Evolutionary conservation across 1,139 yeast species (phyloP).

Genomic region (Starmera stellimalicola): DNA sequence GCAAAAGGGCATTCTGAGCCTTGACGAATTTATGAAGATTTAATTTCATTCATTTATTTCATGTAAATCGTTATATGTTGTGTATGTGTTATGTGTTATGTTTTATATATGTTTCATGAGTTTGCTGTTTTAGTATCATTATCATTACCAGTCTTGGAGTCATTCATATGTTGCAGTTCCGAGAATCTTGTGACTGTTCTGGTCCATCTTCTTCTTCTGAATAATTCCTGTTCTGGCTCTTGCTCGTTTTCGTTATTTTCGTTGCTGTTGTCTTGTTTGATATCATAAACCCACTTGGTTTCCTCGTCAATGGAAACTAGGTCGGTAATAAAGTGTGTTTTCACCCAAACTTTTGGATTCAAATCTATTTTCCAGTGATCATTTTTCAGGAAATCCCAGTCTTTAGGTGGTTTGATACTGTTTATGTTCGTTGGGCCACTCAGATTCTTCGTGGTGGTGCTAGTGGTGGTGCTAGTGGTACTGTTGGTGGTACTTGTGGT

Average conservation of each 20-base stretch:
- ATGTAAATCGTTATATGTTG: not conserved
- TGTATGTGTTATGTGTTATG: not conserved
- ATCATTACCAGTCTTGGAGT: not conserved
- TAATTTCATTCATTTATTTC: not conserved
- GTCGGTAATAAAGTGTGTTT: constrained; percentile 36
- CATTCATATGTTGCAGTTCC: not conserved
- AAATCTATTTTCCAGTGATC: constrained; percentile 53
- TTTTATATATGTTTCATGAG: not conserved
- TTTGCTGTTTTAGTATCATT: not conserved
- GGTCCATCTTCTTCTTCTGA: constrained; percentile 49
- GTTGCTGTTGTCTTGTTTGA: constrained; percentile 13
- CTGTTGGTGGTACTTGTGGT: too few relatives aligned
- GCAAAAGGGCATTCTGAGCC: constrained; percentile 28
- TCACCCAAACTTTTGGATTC: constrained; percentile 51
- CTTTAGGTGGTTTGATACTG: constrained; percentile 42
- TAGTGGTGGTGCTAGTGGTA: not conserved
- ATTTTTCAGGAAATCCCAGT: constrained; percentile 41
- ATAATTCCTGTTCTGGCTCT: constrained; percentile 10
- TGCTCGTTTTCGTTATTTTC: constrained; percentile 17
- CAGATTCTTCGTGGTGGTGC: not conserved
- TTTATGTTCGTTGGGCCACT: constrained; percentile 25
- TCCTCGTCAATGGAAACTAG: constrained; percentile 53
- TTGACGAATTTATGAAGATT: constrained; percentile 39
- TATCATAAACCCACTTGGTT: constrained; percentile 75
- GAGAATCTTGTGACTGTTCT: constrained; percentile 25